Evolutionary conservation across 176 grass and related monocot genomes (phyloP), one percentile per base, ranked within the genome.

Genomic region (Triticum urartu): DNA sequence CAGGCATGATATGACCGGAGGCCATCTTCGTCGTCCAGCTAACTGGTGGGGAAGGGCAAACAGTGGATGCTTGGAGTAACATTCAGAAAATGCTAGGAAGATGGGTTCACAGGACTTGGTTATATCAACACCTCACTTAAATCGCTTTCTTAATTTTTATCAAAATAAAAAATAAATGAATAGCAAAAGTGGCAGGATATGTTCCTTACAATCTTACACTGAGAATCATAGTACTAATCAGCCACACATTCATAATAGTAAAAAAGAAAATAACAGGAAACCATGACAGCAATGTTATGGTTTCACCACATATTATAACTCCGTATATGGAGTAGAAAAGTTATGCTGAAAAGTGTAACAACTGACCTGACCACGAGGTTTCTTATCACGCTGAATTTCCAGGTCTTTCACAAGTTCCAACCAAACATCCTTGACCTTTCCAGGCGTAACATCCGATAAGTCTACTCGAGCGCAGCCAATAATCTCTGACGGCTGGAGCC

Each of bases 341-440:
- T 48, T 48, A 78, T 71, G 64, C 12, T 24, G 39, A 77, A 69
- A 68, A 70, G n/a, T 39, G 47, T 62, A 81, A 21, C 26, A 79
- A 42, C 88, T 90, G 28, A 98, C 96, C 91, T 95, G 93, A 71
- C 96, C 96, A 61, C 96, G 92, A 36, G 87, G 85, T 88, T 95
- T 98, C 69, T 76, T 87, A 79, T 98, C 96, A 68, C 91, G 84
- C 68, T 94, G 96, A 43, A 95, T 74, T 66, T 94, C 96, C 86
- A 95, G 81, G 85, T 98, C 96, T 86, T 98, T 98, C 58, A 98
- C 87, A 79, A 98, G 93, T 79, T 92, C 75, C 87, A 98, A 88
- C 96, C 96, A 98, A 81, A 98, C 61, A 88, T 91, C 90, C 72
- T 95, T 98, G 59, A 98, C 93, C 74, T 98, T 98, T 73, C 96